phyloP scores from a whole-genome alignment of 345 rosid species.

The Arabidopsis suecica region DNA sequence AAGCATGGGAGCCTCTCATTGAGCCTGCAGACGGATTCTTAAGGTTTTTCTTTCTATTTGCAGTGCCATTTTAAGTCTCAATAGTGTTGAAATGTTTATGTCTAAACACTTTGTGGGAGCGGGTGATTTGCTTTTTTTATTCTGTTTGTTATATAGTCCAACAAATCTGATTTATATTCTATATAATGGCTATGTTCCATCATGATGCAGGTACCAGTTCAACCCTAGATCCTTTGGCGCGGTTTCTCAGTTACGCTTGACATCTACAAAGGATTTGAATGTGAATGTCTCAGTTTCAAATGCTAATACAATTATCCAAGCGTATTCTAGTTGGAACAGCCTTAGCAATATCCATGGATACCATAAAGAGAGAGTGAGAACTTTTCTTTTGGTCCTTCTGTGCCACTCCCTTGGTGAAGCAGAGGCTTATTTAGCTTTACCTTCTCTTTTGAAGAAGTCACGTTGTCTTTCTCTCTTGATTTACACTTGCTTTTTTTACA shows the following conservation, averaged over 20 bases:
- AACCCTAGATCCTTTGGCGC: conserved; percentile 77
- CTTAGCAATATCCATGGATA: conserved; percentile 61
- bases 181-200: conserved; percentile 37
- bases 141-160: conserved; percentile 23
- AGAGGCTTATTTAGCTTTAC: not conserved
- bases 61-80: conserved; percentile 2
- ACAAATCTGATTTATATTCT: conserved; percentile 12
- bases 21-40: conserved; percentile 86
- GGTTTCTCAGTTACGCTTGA: conserved; percentile 82
- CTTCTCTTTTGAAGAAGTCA: conserved; percentile 18
- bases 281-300: conserved; percentile 84
- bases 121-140: conserved; percentile 13
- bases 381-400: conserved; percentile 25
- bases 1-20: conserved; percentile 95
- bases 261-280: conserved; percentile 77
- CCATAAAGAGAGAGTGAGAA: conserved; percentile 56
- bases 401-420: conserved; percentile 19
- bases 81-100: conserved; percentile 6
- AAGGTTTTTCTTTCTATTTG: conserved; percentile 52
- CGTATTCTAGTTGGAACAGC: conserved; percentile 95
- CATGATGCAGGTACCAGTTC: conserved; percentile 73
- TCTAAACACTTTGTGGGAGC: conserved; percentile 3
- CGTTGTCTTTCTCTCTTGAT: conserved; percentile 25
- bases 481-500: conserved; percentile 41
- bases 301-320: conserved; percentile 93